A percentile compares a stretch with the other conserved stretches of the same genome.
Conservation (phyloP, 768 basidiomycete species). For the Ramaria rubella region DNA sequence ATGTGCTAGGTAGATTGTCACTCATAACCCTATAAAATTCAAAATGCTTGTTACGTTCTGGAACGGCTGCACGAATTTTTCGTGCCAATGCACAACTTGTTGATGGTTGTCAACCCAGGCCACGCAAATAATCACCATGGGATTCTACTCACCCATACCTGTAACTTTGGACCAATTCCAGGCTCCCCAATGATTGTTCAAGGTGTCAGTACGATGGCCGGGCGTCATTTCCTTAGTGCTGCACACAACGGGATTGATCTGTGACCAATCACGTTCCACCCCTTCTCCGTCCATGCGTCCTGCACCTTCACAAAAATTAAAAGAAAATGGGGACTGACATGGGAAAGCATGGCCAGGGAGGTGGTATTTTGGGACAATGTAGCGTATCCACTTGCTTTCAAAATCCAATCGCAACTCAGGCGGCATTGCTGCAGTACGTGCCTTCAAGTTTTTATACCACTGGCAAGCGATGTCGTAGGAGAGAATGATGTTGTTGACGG, state of each 20-base stretch:
- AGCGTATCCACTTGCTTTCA: no score
- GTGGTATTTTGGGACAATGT: slow-evolving; percentile 34
- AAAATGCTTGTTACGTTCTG: not conserved
- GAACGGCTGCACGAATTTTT: not conserved
- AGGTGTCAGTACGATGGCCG: slow-evolving; percentile 24
- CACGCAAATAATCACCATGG: not conserved
- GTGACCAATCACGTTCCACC: slow-evolving; percentile 33
- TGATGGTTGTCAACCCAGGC: not conserved
- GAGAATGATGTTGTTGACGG: slow-evolving; percentile 10
- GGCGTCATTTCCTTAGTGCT: slow-evolving; percentile 34
- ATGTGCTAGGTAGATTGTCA: not conserved
- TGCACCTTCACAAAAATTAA: slow-evolving; percentile 17
- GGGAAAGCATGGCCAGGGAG: slow-evolving; percentile 25
- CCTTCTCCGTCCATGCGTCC: slow-evolving; percentile 32
- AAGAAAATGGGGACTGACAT: slow-evolving; percentile 27
- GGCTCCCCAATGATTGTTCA: slow-evolving; percentile 34
- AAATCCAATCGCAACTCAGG: no score
- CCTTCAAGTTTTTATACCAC: slow-evolving; percentile 20
- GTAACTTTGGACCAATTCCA: slow-evolving; percentile 31
- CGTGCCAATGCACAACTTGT: not conserved
- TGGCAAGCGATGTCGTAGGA: slow-evolving; percentile 30
- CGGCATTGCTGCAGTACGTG: slow-evolving; percentile 17
- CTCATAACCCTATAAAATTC: not conserved
- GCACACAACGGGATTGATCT: slow-evolving; percentile 24
- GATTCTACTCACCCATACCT: not conserved